These are phyloP conservation scores for Candida saitoana DNA, from an alignment of 805 yeast genomes.

Conservation along the genomic window DNA sequence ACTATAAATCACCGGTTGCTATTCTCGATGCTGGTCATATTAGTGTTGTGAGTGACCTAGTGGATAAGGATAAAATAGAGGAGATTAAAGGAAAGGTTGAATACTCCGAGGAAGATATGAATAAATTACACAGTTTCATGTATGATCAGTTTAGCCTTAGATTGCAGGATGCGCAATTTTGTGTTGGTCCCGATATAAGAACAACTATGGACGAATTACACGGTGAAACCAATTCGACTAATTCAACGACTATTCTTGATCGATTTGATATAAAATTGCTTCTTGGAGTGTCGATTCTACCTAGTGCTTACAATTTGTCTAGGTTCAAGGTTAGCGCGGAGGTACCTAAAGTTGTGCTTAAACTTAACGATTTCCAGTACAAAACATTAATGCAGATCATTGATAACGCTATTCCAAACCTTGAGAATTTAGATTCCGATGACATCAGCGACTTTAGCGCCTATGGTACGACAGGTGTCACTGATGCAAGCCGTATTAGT, in stretches of 20 bases:
- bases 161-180: constrained; percentile 80
- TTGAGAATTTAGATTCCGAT: constrained; percentile 31
- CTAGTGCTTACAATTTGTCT: constrained; percentile 72
- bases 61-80: constrained; percentile 61
- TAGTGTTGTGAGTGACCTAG: constrained; percentile 75
- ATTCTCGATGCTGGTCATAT: constrained; percentile 95
- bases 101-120: constrained; percentile 70
- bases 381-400: constrained; percentile 78
- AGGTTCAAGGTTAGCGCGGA: constrained; percentile 70
- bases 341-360: constrained; percentile 66
- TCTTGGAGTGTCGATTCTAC: constrained; percentile 80
- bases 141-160: constrained; percentile 80
- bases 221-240: constrained; percentile 26
- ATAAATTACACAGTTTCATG: constrained; percentile 69
- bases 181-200: constrained; percentile 79
- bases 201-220: constrained; percentile 74
- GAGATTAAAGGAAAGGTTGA: constrained; percentile 60
- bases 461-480: constrained; percentile 25
- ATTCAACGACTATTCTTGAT: constrained; percentile 65
- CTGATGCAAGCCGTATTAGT: constrained; percentile 9
- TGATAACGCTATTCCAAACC: constrained; percentile 61
- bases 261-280: constrained; percentile 68
- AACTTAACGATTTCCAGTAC: constrained; percentile 85
- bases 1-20: constrained; percentile 83
- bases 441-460: constrained; percentile 33